Evolutionary conservation across 345 rosid genomes (phyloP).

Genomic region (Boechera stricta): DNA sequence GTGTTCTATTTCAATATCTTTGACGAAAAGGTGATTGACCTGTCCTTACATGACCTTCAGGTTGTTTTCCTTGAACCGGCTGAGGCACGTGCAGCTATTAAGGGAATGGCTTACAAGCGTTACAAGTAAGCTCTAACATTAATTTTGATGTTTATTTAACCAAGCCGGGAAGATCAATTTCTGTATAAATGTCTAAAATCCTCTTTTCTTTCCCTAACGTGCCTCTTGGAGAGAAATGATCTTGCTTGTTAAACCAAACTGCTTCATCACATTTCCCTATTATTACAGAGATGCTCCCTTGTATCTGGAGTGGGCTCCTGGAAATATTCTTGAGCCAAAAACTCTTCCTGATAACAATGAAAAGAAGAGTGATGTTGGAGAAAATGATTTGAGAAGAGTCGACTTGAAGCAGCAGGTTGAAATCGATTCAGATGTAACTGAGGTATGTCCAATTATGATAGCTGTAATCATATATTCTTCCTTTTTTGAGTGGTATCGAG

Average conservation of each 20-base stretch:
- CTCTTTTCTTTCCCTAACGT: not conserved
- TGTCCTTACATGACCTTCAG: constrained; percentile 49
- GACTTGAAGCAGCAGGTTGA: constrained; percentile 70
- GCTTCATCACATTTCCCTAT: constrained; percentile 29
- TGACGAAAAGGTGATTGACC: not conserved
- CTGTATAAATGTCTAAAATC: constrained; percentile 7
- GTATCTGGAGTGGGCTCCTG: constrained; percentile 97
- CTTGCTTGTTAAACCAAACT: constrained; percentile 12
- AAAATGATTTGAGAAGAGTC: constrained; percentile 65
- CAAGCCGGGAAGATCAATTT: constrained; percentile 3
- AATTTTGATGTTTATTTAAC: constrained; percentile 24
- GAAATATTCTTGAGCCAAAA: constrained; percentile 60
- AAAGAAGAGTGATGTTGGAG: constrained; percentile 55
- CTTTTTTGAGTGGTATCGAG: constrained; percentile 2
- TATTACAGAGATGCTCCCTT: constrained; percentile 80
- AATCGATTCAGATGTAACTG: constrained; percentile 79
- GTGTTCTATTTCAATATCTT: not conserved
- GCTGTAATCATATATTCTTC: constrained; percentile 12
- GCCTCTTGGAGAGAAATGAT: constrained; percentile 18
- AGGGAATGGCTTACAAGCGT: constrained; percentile 84
- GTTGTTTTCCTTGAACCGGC: constrained; percentile 89
- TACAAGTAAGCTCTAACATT: constrained; percentile 68
- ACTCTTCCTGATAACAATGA: constrained; percentile 47
- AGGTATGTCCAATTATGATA: constrained; percentile 54
- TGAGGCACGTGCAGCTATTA: constrained; percentile 89